Conservation (phyloP, 2,329 filamentous ascomycete genomes). For the Fusarium napiforme region DNA sequence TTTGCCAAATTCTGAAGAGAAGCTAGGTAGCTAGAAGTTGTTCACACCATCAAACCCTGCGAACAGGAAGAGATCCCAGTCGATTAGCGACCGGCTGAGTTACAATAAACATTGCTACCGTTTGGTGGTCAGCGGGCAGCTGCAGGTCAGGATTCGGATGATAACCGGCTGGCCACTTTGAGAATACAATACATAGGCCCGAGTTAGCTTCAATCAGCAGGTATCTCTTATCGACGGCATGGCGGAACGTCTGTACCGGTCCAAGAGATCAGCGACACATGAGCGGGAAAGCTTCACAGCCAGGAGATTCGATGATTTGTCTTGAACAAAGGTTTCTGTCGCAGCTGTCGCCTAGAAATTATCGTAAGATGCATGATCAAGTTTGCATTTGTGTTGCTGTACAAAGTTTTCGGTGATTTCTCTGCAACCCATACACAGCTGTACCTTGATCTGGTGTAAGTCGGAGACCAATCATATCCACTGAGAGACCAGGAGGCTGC, state of each 20-base stretch:
- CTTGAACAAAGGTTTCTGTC: background rate
- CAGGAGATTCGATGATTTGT: background rate
- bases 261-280: background rate
- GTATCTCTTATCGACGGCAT: background rate
- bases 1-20: background rate
- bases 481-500: constrained; percentile 16
- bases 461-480: constrained; percentile 29
- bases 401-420: constrained; percentile 1
- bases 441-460: constrained; percentile 27
- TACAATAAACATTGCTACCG: constrained; percentile 14
- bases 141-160: constrained; percentile 14
- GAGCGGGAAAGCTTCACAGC: background rate
- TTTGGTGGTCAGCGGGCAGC: constrained; percentile 21
- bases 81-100: constrained; percentile 20
- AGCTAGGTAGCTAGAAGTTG: background rate
- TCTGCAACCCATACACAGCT: constrained; percentile 16
- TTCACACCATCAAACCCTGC: background rate
- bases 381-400: background rate
- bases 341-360: background rate
- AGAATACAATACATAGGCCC: background rate
- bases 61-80: constrained; percentile 9
- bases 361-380: background rate
- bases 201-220: constrained; percentile 14
- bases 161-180: constrained; percentile 6
- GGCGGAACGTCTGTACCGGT: background rate